A percentile compares a stretch with the other conserved stretches of the same genome.
phyloP scores from a whole-genome alignment of 495 filamentous ascomycete genomes.

The Viridothelium virens region DNA sequence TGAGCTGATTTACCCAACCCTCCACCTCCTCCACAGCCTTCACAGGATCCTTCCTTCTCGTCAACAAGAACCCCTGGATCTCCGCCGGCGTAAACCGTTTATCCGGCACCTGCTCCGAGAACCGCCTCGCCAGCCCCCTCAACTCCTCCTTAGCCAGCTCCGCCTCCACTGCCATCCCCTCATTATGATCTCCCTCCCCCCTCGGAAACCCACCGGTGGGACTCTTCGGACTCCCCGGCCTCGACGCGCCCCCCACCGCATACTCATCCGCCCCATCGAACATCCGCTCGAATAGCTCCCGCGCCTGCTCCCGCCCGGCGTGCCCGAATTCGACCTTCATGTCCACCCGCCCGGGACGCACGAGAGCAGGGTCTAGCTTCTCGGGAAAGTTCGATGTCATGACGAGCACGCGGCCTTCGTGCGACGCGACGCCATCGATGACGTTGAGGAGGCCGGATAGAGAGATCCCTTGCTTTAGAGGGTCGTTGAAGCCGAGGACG shows the following conservation, averaged over 20 bases:
- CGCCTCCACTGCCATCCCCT: neutral
- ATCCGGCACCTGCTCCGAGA: slow-evolving; percentile 54
- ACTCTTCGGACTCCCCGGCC: neutral
- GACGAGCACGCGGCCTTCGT: slow-evolving; percentile 72
- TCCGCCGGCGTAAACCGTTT: slow-evolving; percentile 65
- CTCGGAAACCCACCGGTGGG: neutral
- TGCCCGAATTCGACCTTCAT: slow-evolving; percentile 62
- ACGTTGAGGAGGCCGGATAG: slow-evolving; percentile 75
- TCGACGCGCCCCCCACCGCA: neutral
- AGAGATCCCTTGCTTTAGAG: slow-evolving; percentile 48
- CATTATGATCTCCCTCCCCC: neutral
- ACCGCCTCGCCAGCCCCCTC: slow-evolving; percentile 43
- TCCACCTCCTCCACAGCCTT: slow-evolving; percentile 30
- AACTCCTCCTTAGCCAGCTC: slow-evolving; percentile 28
- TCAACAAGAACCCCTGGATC: slow-evolving; percentile 58
- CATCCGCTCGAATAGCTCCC: slow-evolving; percentile 63
- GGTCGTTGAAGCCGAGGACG: slow-evolving; percentile 21
- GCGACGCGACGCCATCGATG: slow-evolving; percentile 74
- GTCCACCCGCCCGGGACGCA: slow-evolving; percentile 70
- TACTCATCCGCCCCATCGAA: slow-evolving; percentile 38
- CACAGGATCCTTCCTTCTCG: slow-evolving; percentile 33
- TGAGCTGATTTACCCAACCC: slow-evolving; percentile 26
- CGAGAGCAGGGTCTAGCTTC: slow-evolving; percentile 63
- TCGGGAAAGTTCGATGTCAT: slow-evolving; percentile 81
- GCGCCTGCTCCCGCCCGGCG: slow-evolving; percentile 53